Evolutionary conservation across 2,329 filamentous ascomycete genomes (phyloP).

Genomic region (Thermothelomyces thermophilus): DNA sequence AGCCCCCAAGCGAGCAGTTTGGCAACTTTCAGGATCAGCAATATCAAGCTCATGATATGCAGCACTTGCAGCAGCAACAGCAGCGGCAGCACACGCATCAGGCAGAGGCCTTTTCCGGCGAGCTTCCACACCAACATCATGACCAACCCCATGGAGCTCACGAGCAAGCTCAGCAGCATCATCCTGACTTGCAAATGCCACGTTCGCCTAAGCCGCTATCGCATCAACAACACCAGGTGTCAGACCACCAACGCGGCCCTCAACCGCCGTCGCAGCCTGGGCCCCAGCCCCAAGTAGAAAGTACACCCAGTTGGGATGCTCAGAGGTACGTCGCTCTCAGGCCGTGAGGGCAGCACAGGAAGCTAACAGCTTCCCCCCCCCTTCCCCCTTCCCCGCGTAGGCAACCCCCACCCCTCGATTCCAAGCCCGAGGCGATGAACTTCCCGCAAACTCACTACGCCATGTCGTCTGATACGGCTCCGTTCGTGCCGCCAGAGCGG

Average conservation of each 20-base stretch:
- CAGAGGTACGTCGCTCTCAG: constrained; percentile 33
- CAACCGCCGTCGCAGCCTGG: constrained; percentile 26
- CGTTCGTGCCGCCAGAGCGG: constrained; percentile 68
- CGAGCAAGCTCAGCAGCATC: not conserved
- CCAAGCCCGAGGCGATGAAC: constrained; percentile 77
- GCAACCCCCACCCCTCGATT: constrained; percentile 56
- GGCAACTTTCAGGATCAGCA: constrained; percentile 28
- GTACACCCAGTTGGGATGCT: constrained; percentile 43
- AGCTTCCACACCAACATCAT: constrained; percentile 19
- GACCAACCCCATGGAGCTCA: constrained; percentile 16
- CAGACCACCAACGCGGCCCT: constrained; percentile 28
- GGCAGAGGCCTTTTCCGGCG: constrained; percentile 9
- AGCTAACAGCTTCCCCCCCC: constrained; percentile 23
- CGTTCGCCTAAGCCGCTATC: too few relatives aligned
- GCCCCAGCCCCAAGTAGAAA: constrained; percentile 25
- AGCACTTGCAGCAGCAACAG: constrained; percentile 22
- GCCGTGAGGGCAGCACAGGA: not conserved
- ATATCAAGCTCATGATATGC: constrained; percentile 22
- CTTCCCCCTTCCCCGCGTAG: too few relatives aligned
- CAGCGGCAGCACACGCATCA: constrained; percentile 21
- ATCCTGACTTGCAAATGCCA: too few relatives aligned
- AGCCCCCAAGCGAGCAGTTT: constrained; percentile 27
- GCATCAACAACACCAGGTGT: constrained; percentile 37
- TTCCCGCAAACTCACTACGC: constrained; percentile 73
- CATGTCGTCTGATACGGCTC: constrained; percentile 69